phyloP scores from a whole-genome alignment of 2,329 filamentous ascomycete genomes.

The Colletotrichum orbiculare region DNA sequence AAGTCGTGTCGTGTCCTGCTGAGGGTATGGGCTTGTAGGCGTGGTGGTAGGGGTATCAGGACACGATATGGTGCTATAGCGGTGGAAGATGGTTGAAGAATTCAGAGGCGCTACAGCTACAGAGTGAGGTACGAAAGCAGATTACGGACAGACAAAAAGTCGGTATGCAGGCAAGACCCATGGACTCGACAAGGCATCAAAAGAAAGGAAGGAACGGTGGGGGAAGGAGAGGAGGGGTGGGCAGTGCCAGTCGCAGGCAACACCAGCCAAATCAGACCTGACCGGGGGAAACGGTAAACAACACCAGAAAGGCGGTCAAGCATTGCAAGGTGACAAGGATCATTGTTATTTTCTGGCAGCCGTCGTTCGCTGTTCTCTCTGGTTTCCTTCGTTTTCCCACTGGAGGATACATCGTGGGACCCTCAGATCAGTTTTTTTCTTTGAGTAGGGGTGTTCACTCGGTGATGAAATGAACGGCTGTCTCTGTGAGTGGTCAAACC shows the following conservation, averaged over 20 bases:
- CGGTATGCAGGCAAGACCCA: constrained; percentile 33
- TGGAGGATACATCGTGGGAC: too few relatives aligned
- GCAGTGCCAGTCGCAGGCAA: background rate
- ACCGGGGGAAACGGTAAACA: constrained; percentile 11
- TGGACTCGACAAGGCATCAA: constrained; percentile 19
- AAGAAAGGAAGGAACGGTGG: background rate
- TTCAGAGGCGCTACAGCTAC: background rate
- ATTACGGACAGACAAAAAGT: too few relatives aligned
- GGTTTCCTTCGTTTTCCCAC: background rate
- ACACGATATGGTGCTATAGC: background rate
- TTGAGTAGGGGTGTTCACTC: constrained; percentile 27
- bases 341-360: background rate
- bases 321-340: constrained; percentile 15
- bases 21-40: too few relatives aligned
- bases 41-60: background rate
- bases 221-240: background rate
- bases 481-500: constrained; percentile 23
- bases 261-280: background rate
- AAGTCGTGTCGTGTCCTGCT: too few relatives aligned
- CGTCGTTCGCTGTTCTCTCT: background rate
- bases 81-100: constrained; percentile 14
- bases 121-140: too few relatives aligned
- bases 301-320: constrained; percentile 28
- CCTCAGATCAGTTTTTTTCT: background rate
- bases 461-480: constrained; percentile 35